These are phyloP conservation scores for Tetracentron sinense DNA, from an alignment of 164 flowering plant species.

Conservation along the genomic window DNA sequence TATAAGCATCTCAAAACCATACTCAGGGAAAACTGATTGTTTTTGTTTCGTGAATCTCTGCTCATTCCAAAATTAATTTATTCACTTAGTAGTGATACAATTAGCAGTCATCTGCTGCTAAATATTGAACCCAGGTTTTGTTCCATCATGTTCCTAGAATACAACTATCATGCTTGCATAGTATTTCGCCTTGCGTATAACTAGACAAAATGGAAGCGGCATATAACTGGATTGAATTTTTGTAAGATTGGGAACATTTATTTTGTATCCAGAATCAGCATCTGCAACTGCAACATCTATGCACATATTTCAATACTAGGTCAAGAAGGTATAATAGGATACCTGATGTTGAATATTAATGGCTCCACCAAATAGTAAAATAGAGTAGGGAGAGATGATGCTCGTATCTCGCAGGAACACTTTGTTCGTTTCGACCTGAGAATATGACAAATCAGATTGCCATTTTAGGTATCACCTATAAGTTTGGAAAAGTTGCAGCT, in stretches of 20 bases:
- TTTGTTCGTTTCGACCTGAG: slow-evolving; percentile 82
- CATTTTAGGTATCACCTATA: not conserved
- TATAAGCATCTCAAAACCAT: too few relatives aligned
- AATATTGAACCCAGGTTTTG: too few relatives aligned
- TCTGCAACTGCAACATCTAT: not conserved
- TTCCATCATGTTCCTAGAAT: too few relatives aligned
- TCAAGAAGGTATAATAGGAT: not conserved
- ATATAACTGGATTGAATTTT: not conserved
- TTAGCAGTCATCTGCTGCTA: too few relatives aligned
- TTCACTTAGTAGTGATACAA: too few relatives aligned
- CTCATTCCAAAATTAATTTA: too few relatives aligned
- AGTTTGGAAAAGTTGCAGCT: not conserved
- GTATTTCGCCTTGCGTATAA: too few relatives aligned
- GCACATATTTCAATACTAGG: not conserved
- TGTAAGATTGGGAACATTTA: not conserved
- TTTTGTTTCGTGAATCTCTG: too few relatives aligned
- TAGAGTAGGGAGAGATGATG: slow-evolving; percentile 75
- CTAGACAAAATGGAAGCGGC: not conserved
- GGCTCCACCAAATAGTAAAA: slow-evolving; percentile 86
- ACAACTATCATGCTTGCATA: too few relatives aligned
- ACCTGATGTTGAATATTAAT: slow-evolving; percentile 87
- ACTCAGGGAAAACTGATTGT: too few relatives aligned
- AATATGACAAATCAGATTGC: slow-evolving; percentile 2
- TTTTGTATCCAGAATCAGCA: not conserved
- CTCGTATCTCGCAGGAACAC: slow-evolving; percentile 88